Conservation (phyloP, 2,329 filamentous ascomycete genomes). For the Fusarium sp. region DNA sequence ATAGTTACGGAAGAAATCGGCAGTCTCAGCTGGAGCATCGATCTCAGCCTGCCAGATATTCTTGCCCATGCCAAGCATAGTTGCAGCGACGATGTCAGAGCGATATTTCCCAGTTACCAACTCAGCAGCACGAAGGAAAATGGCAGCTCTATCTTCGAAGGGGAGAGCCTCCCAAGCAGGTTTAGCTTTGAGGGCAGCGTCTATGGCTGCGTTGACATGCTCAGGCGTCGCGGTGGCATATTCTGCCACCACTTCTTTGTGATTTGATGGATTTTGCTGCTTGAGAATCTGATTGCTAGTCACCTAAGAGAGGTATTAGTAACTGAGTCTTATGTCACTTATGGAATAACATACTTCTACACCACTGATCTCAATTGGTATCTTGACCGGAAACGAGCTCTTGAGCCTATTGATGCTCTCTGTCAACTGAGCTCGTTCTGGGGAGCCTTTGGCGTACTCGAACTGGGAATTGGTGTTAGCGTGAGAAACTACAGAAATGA, state of each 20-base stretch:
- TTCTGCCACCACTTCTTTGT: slow-evolving; percentile 33
- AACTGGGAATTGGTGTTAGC: slow-evolving; percentile 21
- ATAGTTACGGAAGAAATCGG: slow-evolving; percentile 54
- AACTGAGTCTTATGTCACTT: rapidly evolving
- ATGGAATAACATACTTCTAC: background rate
- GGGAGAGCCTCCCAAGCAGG: slow-evolving; percentile 35
- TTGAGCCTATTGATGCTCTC: slow-evolving; percentile 36
- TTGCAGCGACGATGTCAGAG: slow-evolving; percentile 36
- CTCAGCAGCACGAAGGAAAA: slow-evolving; percentile 38
- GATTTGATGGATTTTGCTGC: slow-evolving; percentile 37
- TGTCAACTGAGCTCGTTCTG: slow-evolving; percentile 33
- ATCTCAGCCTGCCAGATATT: slow-evolving; percentile 43
- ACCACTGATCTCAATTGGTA: slow-evolving; percentile 32
- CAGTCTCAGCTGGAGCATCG: slow-evolving; percentile 39
- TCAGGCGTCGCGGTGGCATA: slow-evolving; percentile 36
- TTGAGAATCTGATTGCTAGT: slow-evolving; percentile 24
- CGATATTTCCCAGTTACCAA: slow-evolving; percentile 40
- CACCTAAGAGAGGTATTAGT: background rate
- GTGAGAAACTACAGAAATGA: rapidly evolving
- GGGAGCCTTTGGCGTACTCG: slow-evolving; percentile 39
- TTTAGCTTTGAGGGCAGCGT: slow-evolving; percentile 35
- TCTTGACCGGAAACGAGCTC: slow-evolving; percentile 28
- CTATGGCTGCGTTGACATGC: slow-evolving; percentile 39
- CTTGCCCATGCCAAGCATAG: slow-evolving; percentile 42
- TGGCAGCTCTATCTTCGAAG: slow-evolving; percentile 35